Percentiles rank a stretch among this genome's conserved stretches.
phyloP scores from a whole-genome alignment of 257 asterid genomes.

The Eustoma russellianum region DNA sequence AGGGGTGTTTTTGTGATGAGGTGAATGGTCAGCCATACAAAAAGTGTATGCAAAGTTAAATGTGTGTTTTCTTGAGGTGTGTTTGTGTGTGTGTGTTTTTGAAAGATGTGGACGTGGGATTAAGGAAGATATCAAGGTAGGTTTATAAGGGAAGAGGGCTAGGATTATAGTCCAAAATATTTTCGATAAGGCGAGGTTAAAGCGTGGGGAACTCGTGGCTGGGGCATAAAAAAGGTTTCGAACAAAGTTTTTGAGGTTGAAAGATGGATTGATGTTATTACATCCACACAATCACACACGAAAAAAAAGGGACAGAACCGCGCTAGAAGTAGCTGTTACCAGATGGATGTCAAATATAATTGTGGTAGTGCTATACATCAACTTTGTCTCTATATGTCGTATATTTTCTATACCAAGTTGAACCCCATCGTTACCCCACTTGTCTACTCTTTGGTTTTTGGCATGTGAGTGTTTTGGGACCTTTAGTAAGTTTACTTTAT shows the following conservation, averaged over 20 bases:
- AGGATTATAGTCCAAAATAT: background rate
- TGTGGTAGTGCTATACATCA: background rate
- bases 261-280: background rate
- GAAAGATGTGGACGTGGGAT: background rate
- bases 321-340: too few species aligned
- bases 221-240: conserved; percentile 3
- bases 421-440: too few species aligned
- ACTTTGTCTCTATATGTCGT: too few species aligned
- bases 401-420: too few species aligned
- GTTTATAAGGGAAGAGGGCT: conserved; percentile 17
- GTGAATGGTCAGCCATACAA: conserved; percentile 32
- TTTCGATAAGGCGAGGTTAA: conserved; percentile 7
- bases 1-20: conserved; percentile 5
- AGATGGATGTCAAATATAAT: too few species aligned
- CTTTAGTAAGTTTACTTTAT: too few species aligned
- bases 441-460: too few species aligned
- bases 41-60: background rate
- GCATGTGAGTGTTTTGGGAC: too few species aligned
- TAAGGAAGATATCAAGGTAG: background rate
- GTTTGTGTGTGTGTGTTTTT: background rate
- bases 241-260: background rate
- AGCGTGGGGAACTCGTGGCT: conserved; percentile 59
- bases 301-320: background rate
- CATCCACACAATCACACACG: conserved; percentile 8
- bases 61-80: background rate